These are phyloP conservation scores for Hanseniaspora mollemarum DNA, from an alignment of 805 yeast genomes.

Conservation along the genomic window DNA sequence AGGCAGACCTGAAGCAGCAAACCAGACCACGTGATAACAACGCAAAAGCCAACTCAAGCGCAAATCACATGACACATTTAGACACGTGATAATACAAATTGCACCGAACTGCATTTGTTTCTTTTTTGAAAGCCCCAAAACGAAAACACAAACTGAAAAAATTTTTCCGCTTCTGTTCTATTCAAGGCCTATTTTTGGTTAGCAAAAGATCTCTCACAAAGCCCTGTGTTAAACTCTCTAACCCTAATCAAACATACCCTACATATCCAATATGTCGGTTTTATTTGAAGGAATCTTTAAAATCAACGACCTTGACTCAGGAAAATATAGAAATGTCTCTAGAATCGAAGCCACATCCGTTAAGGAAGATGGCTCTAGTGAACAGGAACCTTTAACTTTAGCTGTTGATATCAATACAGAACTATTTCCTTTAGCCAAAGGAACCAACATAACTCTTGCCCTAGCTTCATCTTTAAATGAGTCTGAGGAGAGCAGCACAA, in stretches of 20 bases:
- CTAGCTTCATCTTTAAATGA: slow-evolving; percentile 65
- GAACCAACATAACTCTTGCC: slow-evolving; percentile 74
- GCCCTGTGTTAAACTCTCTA: too few relatives aligned
- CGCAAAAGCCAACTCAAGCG: too few relatives aligned
- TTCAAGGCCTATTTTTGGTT: too few relatives aligned
- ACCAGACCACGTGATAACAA: too few relatives aligned
- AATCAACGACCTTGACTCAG: slow-evolving; percentile 72
- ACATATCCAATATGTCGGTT: slow-evolving; percentile 29
- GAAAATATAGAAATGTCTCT: slow-evolving; percentile 82
- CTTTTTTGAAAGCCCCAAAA: background rate
- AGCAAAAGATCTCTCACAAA: too few relatives aligned
- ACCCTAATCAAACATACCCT: too few relatives aligned
- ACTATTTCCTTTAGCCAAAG: slow-evolving; percentile 68
- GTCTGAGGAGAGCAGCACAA: slow-evolving; percentile 35
- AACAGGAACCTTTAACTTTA: slow-evolving; percentile 68
- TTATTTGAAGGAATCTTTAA: slow-evolving; percentile 88
- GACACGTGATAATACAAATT: background rate
- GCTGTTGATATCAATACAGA: slow-evolving; percentile 69
- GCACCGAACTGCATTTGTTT: background rate
- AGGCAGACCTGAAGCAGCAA: too few relatives aligned
- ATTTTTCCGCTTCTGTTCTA: too few relatives aligned
- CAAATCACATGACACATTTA: too few relatives aligned
- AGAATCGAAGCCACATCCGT: slow-evolving; percentile 83
- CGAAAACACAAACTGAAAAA: background rate
- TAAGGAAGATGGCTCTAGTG: slow-evolving; percentile 40